Evolutionary conservation across 2,329 filamentous ascomycete species (phyloP).

Genomic region (Knufia fluminis): DNA sequence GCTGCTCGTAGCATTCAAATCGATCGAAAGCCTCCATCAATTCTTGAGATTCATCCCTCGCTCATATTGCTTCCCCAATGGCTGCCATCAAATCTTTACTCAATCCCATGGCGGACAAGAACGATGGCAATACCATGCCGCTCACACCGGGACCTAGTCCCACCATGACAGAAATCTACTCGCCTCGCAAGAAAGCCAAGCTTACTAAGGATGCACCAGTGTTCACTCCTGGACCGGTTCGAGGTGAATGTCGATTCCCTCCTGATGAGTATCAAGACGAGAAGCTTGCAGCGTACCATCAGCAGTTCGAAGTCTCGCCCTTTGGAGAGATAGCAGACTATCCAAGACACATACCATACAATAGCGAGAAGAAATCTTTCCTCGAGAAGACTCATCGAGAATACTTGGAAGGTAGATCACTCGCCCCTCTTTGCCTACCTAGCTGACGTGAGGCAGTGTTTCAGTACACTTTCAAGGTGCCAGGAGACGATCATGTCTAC

Average conservation of each 20-base stretch:
- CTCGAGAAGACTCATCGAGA: slow-evolving; percentile 76
- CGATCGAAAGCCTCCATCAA: slow-evolving; percentile 3
- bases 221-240: slow-evolving; percentile 52
- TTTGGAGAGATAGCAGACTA: slow-evolving; percentile 51
- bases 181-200: slow-evolving; percentile 41
- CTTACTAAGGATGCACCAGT: slow-evolving; percentile 56
- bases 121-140: slow-evolving; percentile 9
- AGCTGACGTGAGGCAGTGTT: slow-evolving; percentile 51
- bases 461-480: slow-evolving; percentile 70
- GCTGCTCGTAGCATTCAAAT: slow-evolving; percentile 14
- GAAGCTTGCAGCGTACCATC: slow-evolving; percentile 48
- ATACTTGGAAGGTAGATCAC: slow-evolving; percentile 67
- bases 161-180: slow-evolving; percentile 9
- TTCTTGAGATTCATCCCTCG: not conserved
- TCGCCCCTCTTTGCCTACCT: slow-evolving; percentile 6
- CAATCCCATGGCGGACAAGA: slow-evolving; percentile 16
- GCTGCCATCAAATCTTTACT: slow-evolving; percentile 20
- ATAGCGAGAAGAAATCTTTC: slow-evolving; percentile 87
- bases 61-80: slow-evolving; percentile 10
- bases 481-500: slow-evolving; percentile 57
- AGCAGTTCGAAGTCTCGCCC: slow-evolving; percentile 57
- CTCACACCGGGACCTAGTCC: slow-evolving; percentile 3
- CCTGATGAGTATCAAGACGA: slow-evolving; percentile 61
- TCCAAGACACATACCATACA: slow-evolving; percentile 78
- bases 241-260: slow-evolving; percentile 61